Evolutionary conservation across 495 filamentous ascomycete genomes (phyloP).

Genomic region (Aspergillus diversus): DNA sequence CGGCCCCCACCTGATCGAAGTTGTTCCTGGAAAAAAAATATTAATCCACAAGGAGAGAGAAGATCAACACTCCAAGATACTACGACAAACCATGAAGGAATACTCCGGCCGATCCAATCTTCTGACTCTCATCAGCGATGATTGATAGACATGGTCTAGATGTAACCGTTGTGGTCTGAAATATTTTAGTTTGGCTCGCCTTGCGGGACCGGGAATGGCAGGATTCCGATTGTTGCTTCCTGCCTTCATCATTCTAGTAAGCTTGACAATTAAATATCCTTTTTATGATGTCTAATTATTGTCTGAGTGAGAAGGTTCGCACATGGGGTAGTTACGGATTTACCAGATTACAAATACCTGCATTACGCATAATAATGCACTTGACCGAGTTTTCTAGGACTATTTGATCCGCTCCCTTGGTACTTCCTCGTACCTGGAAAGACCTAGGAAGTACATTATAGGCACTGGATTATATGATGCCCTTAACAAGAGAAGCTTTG

Average conservation of each 20-base stretch:
- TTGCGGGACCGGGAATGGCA: slow-evolving; percentile 4
- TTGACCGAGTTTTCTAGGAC: neutral
- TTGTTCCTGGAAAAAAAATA: slow-evolving; percentile 4
- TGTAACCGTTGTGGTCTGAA: slow-evolving; percentile 20
- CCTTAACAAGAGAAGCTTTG: slow-evolving; percentile 17
- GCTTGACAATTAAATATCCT: neutral
- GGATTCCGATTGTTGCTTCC: slow-evolving; percentile 1
- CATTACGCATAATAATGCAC: no score
- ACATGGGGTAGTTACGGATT: no score
- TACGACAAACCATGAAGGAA: slow-evolving; percentile 1
- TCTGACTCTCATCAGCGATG: neutral
- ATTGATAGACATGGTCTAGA: slow-evolving; percentile 5
- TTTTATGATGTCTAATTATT: neutral
- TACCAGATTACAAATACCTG: no score
- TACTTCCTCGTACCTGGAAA: neutral
- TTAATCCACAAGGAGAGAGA: neutral
- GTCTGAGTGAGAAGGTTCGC: neutral
- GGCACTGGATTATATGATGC: neutral
- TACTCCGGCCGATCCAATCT: slow-evolving; percentile 7
- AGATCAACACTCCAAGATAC: neutral
- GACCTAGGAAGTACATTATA: neutral
- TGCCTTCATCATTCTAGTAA: neutral
- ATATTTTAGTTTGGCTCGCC: slow-evolving; percentile 10
- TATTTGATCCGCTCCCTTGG: neutral
- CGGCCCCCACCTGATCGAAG: neutral